These are phyloP conservation scores for Diutina ranongensis DNA, from an alignment of 1,139 yeast species.

Conservation along the genomic window DNA sequence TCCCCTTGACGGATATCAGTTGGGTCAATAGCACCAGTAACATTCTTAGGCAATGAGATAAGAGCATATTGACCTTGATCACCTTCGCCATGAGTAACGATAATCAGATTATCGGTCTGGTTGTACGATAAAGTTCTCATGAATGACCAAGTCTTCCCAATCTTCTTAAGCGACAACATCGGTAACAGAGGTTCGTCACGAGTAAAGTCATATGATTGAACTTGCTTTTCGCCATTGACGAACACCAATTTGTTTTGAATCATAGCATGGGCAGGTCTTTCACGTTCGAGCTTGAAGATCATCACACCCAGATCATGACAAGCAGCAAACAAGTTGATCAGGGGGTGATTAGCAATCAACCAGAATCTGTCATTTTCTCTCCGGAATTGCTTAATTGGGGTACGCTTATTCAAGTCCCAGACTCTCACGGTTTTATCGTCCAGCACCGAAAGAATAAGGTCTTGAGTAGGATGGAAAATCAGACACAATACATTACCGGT, in stretches of 20 bases:
- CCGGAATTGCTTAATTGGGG: conserved; percentile 88
- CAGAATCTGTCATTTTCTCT: conserved; percentile 94
- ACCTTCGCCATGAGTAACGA: conserved; percentile 72
- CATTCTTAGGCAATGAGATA: conserved; percentile 72
- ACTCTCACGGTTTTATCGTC: conserved; percentile 97
- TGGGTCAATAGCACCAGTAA: conserved; percentile 89
- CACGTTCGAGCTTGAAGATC: conserved; percentile 96
- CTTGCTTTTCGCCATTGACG: conserved; percentile 77
- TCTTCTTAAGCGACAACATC: conserved; percentile 69
- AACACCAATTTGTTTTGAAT: conserved; percentile 62
- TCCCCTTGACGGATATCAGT: conserved; percentile 66
- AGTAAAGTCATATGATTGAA: conserved; percentile 65
- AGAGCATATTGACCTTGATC: conserved; percentile 58
- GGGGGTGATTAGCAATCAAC: conserved; percentile 84
- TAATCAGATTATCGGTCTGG: conserved; percentile 80
- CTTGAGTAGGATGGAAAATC: conserved; percentile 88
- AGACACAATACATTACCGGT: conserved; percentile 86
- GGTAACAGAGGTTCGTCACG: conserved; percentile 59
- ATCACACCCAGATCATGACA: conserved; percentile 97
- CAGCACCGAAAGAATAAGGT: conserved; percentile 82
- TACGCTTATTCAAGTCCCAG: conserved; percentile 93
- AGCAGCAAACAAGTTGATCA: conserved; percentile 85
- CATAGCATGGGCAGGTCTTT: conserved; percentile 80
- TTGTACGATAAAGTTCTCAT: conserved; percentile 81
- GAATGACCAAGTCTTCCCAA: conserved; percentile 80